Conservation (phyloP, 768 basidiomycete genomes). For the Fibroporia radiculosa region DNA sequence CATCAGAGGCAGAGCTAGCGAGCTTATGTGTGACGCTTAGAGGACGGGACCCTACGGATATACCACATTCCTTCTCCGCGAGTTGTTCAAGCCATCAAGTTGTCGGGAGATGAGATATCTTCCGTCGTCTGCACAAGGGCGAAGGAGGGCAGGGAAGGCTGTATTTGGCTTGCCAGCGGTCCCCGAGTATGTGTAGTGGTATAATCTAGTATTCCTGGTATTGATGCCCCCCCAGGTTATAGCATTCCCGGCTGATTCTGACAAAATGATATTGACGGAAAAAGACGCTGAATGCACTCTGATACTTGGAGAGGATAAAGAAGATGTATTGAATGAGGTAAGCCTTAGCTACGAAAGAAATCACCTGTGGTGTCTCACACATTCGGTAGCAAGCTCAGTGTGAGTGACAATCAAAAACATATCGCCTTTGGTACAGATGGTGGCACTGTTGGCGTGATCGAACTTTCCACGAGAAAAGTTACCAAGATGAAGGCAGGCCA, state of each 20-base stretch:
- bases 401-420: slow-evolving; percentile 43
- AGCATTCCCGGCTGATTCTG: slow-evolving; percentile 38
- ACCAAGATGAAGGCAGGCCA: slow-evolving; percentile 56
- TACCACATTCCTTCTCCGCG: slow-evolving; percentile 54
- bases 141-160: slow-evolving; percentile 32
- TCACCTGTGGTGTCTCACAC: background rate
- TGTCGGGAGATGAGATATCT: slow-evolving; percentile 50
- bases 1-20: background rate
- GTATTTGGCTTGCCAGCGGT: slow-evolving; percentile 65
- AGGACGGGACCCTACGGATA: slow-evolving; percentile 62
- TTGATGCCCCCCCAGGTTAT: slow-evolving; percentile 16
- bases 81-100: slow-evolving; percentile 56
- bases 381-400: slow-evolving; percentile 44
- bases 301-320: slow-evolving; percentile 41
- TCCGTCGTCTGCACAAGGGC: slow-evolving; percentile 45
- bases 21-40: slow-evolving; percentile 23
- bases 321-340: slow-evolving; percentile 67
- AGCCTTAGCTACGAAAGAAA: slow-evolving; percentile 12
- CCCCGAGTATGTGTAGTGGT: slow-evolving; percentile 34
- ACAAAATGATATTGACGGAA: slow-evolving; percentile 44
- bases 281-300: slow-evolving; percentile 41
- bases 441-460: slow-evolving; percentile 59
- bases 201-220: background rate
- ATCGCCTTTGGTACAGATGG: slow-evolving; percentile 68
- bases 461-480: slow-evolving; percentile 42